Base-by-base conservation (phyloP, 108 stramenopile species). In the Fistulifera solaris region DNA sequence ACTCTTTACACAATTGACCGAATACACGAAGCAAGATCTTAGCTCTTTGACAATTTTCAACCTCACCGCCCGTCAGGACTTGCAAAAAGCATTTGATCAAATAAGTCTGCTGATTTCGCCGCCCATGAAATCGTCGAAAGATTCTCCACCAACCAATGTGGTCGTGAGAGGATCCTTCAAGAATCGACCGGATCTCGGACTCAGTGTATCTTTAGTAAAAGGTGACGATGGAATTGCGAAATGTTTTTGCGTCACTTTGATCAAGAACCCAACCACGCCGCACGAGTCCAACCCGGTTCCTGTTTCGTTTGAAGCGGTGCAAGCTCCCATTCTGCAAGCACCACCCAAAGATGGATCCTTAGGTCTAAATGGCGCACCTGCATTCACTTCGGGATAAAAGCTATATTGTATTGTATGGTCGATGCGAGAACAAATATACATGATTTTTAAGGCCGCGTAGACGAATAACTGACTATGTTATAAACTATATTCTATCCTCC, bases 21-120 rank as follows among this genome's bases (percentile, higher is more conserved):
- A 61, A 16, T 85, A 77, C 58, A 59, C 76, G 8, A 87, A 85
- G 58, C 79, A 80, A 61, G 83, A 89, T 53, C 61, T 93, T 39
- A 78, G 80, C 54, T 70, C 80, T 14, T 80, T 86, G 83, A 93
- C 92, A 8, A 77, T 93, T 26, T 93, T 93, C 68, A 89, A 93
- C 58, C 40, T 89, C 1, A 93, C 87, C 0, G 66, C 71, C 39
- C 62, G 81, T 45, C 68, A 85, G 38, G 85, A 87, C 66, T 68
- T 93, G 3, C 87, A 85, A 46, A 59, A 63, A 10, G 92, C 92
- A 4, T 89, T 93, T 59, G 85, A 89, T 54, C 70, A 81, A 45
- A 93, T 89, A 40, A 89, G 87, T 62, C 76, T 81, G 44, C 80
- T 89, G 62, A 86, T 93, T 19, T 83, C 84, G 10, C 73, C 82